These are phyloP conservation scores for Ophiostoma quercus DNA, from an alignment of 2,329 filamentous ascomycete species.

Conservation along the genomic window DNA sequence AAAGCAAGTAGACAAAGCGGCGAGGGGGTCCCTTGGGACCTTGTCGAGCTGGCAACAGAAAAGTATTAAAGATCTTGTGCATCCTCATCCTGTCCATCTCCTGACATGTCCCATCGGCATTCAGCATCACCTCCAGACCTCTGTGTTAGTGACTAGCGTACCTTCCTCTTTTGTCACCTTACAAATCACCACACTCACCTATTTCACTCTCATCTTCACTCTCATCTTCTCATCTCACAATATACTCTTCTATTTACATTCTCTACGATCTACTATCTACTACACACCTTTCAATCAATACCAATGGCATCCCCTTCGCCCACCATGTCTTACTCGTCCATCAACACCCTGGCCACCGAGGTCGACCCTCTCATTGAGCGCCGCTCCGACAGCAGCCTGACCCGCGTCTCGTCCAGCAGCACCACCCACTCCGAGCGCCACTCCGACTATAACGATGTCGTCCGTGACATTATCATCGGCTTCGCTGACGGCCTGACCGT, in stretches of 20 bases:
- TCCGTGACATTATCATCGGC: slow-evolving; percentile 66
- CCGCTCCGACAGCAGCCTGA: slow-evolving; percentile 26
- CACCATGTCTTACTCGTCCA: slow-evolving; percentile 19
- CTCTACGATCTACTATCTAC: not conserved
- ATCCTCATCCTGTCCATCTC: not conserved
- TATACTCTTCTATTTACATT: not conserved
- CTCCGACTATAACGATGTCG: slow-evolving; percentile 41
- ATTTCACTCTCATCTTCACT: not conserved
- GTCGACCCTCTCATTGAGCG: slow-evolving; percentile 27
- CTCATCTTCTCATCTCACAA: not conserved
- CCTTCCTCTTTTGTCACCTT: slow-evolving; percentile 24
- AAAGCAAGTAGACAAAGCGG: slow-evolving; percentile 6
- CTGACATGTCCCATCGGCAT: not conserved
- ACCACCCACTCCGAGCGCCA: slow-evolving; percentile 27
- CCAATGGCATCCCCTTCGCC: not conserved
- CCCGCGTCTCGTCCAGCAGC: slow-evolving; percentile 23
- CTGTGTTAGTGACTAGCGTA: slow-evolving; percentile 26
- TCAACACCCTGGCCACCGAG: slow-evolving; percentile 22
- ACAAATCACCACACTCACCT: not conserved
- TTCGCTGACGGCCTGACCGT: slow-evolving; percentile 75
- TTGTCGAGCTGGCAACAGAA: not conserved
- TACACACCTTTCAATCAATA: not conserved
- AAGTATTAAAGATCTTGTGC: slow-evolving; percentile 21
- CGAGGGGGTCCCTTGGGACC: not conserved
- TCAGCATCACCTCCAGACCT: not conserved